Conservation (phyloP, 108 stramenopile genomes). For the Phaeodactylum tricornutum region DNA sequence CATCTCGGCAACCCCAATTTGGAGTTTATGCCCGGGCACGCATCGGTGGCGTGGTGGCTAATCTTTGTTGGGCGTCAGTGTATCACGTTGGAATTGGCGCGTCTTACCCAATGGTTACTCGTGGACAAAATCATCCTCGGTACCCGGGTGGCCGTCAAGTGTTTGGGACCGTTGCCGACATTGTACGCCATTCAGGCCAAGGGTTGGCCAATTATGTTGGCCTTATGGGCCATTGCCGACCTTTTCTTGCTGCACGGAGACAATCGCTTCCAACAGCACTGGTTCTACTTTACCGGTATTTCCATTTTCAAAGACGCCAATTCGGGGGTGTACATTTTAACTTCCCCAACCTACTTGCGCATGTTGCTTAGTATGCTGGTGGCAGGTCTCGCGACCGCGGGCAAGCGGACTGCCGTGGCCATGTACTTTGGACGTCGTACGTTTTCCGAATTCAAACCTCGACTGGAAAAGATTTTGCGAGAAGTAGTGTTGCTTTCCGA, state of each 20-base stretch:
- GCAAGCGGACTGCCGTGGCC: slow-evolving; percentile 56
- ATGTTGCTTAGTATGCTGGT: slow-evolving; percentile 45
- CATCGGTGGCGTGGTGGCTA: slow-evolving; percentile 57
- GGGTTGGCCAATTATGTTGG: slow-evolving; percentile 65
- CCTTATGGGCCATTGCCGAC: slow-evolving; percentile 49
- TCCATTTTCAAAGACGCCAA: slow-evolving; percentile 35
- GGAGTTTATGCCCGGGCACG: slow-evolving; percentile 41
- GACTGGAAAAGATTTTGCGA: slow-evolving; percentile 34
- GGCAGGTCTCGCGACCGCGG: slow-evolving; percentile 40
- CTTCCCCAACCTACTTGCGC: slow-evolving; percentile 41
- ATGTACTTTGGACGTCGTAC: slow-evolving; percentile 42
- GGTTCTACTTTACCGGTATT: slow-evolving; percentile 57
- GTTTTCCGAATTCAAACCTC: slow-evolving; percentile 29
- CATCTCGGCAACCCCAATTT: slow-evolving; percentile 52
- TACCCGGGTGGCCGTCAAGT: slow-evolving; percentile 22
- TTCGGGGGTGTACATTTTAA: slow-evolving; percentile 35
- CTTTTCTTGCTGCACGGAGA: slow-evolving; percentile 45
- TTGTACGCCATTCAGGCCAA: slow-evolving; percentile 56
- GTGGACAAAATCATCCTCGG: slow-evolving; percentile 30
- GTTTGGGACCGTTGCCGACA: slow-evolving; percentile 60
- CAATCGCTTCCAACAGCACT: slow-evolving; percentile 25
- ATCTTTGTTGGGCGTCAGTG: slow-evolving; percentile 50
- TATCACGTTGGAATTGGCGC: slow-evolving; percentile 40
- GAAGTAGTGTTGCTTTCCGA: slow-evolving; percentile 45
- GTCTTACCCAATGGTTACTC: slow-evolving; percentile 40